Percentiles rank a stretch among this genome's conserved stretches.
Conservation (phyloP, 768 basidiomycete species). For the Auricularia cornea region DNA sequence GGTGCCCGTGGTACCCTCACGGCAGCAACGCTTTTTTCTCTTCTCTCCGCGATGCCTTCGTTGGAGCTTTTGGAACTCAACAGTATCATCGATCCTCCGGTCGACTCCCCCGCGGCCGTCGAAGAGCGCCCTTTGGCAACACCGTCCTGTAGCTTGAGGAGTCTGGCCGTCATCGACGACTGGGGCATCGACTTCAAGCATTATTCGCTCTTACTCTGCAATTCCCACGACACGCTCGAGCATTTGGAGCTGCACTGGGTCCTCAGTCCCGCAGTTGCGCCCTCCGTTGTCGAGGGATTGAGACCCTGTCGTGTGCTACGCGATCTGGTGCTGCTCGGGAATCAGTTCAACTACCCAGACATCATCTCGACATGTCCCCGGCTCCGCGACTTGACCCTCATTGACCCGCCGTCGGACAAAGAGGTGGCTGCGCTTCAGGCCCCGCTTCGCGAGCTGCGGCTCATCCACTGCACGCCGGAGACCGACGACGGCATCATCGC, state of each 20-base stretch:
- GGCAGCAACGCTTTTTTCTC: background rate
- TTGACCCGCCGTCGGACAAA: background rate
- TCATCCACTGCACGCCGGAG: background rate
- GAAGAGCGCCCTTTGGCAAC: background rate
- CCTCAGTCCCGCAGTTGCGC: background rate
- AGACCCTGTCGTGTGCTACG: background rate
- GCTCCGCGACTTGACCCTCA: background rate
- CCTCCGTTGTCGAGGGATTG: background rate
- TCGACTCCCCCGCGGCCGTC: background rate
- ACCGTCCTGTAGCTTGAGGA: background rate
- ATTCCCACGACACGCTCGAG: background rate
- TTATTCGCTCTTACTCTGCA: background rate
- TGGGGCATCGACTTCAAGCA: background rate
- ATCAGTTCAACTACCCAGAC: background rate
- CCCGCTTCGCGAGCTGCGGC: background rate
- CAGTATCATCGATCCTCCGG: background rate
- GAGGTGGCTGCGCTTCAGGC: background rate
- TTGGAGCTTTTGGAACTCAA: background rate
- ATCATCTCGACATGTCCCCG: background rate
- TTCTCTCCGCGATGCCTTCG: background rate
- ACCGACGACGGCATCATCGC: background rate
- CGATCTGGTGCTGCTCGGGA: background rate
- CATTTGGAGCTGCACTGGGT: background rate
- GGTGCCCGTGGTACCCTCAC: background rate
- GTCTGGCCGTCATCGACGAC: background rate